Percentiles rank a stretch among this genome's conserved stretches.
Evolutionary conservation across 2,329 filamentous ascomycete genomes (phyloP).

Genomic region (Corinectria fuckeliana): DNA sequence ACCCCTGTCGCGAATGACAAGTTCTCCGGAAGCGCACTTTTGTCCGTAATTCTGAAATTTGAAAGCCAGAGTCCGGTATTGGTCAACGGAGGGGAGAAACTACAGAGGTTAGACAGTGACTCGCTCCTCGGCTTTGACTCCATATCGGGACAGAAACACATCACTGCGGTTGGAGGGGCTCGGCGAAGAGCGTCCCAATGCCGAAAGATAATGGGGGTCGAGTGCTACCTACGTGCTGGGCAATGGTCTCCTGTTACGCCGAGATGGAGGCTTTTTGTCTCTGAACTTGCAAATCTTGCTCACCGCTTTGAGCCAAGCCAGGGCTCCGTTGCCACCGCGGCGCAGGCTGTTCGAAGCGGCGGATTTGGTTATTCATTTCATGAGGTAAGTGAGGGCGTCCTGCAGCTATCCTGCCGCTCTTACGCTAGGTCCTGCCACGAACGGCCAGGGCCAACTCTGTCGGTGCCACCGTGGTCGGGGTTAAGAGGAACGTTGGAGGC

Average conservation of each 20-base stretch:
- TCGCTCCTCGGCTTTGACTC: background rate
- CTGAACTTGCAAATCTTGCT: slow-evolving; percentile 20
- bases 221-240: slow-evolving; percentile 13
- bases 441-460: slow-evolving; percentile 19
- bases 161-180: slow-evolving; percentile 30
- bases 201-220: slow-evolving; percentile 19
- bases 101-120: background rate
- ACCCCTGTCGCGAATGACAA: background rate
- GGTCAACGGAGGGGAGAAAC: background rate
- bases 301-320: slow-evolving; percentile 28
- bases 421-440: slow-evolving; percentile 30
- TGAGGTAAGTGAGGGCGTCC: slow-evolving; percentile 34
- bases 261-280: slow-evolving; percentile 27
- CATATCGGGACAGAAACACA: background rate
- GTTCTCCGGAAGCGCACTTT: background rate
- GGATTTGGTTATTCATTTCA: slow-evolving; percentile 31
- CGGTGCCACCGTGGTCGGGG: slow-evolving; percentile 19
- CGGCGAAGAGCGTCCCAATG: slow-evolving; percentile 4
- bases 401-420: slow-evolving; percentile 30
- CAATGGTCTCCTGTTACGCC: slow-evolving; percentile 26
- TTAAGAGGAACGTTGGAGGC: slow-evolving; percentile 19
- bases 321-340: slow-evolving; percentile 1
- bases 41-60: slow-evolving; percentile 2
- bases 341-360: slow-evolving; percentile 13
- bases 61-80: slow-evolving; percentile 2